phyloP scores from a whole-genome alignment of 139 green algal species.

The Dunaliella primolecta region DNA sequence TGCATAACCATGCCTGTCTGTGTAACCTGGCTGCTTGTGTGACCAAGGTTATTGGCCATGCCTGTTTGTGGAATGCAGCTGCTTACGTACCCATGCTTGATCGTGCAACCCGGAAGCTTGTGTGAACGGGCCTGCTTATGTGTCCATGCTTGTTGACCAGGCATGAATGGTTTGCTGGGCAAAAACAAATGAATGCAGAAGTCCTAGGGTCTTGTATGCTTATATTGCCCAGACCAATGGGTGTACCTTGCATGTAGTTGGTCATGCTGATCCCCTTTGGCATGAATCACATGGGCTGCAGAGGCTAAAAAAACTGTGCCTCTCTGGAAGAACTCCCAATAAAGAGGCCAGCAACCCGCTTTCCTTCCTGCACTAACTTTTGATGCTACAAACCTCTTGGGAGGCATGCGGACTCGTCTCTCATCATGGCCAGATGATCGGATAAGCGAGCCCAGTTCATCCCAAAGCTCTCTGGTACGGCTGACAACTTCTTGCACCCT shows the following conservation, averaged over 20 bases:
- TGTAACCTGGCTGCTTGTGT: background rate
- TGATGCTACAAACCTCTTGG: background rate
- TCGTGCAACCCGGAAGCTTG: no score
- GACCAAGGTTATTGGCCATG: background rate
- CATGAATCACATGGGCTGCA: no score
- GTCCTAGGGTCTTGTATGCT: no score
- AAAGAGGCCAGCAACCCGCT: background rate
- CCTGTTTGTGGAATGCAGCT: background rate
- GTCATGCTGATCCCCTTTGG: no score
- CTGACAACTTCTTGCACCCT: background rate
- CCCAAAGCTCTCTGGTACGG: conserved; percentile 4
- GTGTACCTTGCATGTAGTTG: no score
- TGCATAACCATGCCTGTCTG: background rate
- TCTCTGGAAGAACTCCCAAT: no score
- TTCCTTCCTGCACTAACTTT: background rate
- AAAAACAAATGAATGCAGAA: no score
- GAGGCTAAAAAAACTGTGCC: no score
- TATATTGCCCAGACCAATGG: no score
- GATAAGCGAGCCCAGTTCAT: conserved; percentile 11
- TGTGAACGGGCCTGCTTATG: no score
- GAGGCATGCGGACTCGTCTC: background rate
- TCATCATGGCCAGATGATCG: conserved; percentile 2
- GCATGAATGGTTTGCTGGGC: no score
- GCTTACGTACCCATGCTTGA: background rate
- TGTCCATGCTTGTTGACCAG: no score